Base-by-base conservation (phyloP, 495 filamentous ascomycete species). In the Aspergillus saccharolyticus region DNA sequence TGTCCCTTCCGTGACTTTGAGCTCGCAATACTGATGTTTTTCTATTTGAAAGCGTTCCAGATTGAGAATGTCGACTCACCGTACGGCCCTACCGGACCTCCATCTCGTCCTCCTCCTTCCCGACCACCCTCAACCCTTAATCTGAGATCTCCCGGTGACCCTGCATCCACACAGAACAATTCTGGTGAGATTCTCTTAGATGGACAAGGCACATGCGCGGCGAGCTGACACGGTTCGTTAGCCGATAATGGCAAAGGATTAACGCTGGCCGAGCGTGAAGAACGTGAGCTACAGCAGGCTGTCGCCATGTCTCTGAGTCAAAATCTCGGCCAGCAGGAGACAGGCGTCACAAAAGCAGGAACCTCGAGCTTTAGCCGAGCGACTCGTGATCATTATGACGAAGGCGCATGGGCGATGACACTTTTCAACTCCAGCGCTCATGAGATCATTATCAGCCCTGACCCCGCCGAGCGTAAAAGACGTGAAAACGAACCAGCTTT, bases 351-450 rank as follows among this genome's bases (percentile, higher is more conserved):
- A 15, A 63, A 53, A 18, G 59, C 69, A 9, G 68, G 63, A 21
- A 70, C 75, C 50, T 58, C 73, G 22, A 74, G 83, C 19, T 93
- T 96, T 70, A 83, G 84, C 5, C 87, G 87, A 24, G 89, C 91
- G 1, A 90, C 78, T n/a, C 79, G 83, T 18, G 76, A 80, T 16
- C 70, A 88, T 51, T 95, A 95, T 64, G 84, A 93, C 42, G 72
- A 80, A n/a, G 76, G 74, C 42, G 67, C 82, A 30, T 96, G 91
- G 91, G 87, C 85, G n/a, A 76, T 96, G 81, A 84, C 89, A 4
- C 69, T 78, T 5, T 69, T 80, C 57, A 81, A 80, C 44, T 65
- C 77, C 10, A 73, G 74, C 49, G 69, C 80, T 17, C 76, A 82
- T 56, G 86, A 89, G 62, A 80, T 85, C 19, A 65, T 84, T 18